A percentile compares a stretch with the other conserved stretches of the same genome.
Evolutionary conservation across 2,329 filamentous ascomycete species (phyloP).

Genomic region (Trichothecium sympodiale): DNA sequence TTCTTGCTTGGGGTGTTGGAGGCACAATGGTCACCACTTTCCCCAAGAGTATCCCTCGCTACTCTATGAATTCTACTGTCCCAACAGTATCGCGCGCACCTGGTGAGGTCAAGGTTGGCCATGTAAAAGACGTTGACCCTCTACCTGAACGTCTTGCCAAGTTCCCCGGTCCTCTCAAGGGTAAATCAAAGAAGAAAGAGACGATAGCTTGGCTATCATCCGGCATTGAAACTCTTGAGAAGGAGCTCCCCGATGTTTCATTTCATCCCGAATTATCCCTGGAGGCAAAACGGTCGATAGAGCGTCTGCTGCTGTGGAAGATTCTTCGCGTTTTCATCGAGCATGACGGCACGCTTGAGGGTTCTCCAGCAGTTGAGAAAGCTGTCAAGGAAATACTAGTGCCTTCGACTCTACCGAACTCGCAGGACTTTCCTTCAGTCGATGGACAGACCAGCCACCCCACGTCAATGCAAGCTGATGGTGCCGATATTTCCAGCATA

Average conservation of each 20-base stretch:
- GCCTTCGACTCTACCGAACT: constrained; percentile 30
- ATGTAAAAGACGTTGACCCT: constrained; percentile 62
- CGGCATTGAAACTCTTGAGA: constrained; percentile 66
- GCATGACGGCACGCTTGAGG: constrained; percentile 72
- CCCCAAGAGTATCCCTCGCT: constrained; percentile 79
- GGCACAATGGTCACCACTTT: constrained; percentile 76
- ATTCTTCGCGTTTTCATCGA: constrained; percentile 73
- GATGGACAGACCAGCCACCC: constrained; percentile 9
- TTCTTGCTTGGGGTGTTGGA: constrained; percentile 81
- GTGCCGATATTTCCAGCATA: constrained; percentile 57
- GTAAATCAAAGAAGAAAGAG: constrained; percentile 94
- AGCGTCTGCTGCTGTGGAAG: constrained; percentile 81
- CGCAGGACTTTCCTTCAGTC: too few relatives aligned
- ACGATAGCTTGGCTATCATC: constrained; percentile 66
- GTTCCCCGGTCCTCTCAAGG: constrained; percentile 82
- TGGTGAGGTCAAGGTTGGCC: constrained; percentile 71
- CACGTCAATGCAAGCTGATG: constrained; percentile 44
- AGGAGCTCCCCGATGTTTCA: constrained; percentile 35
- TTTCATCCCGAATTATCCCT: constrained; percentile 41
- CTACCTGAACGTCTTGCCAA: constrained; percentile 61
- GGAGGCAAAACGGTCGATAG: constrained; percentile 61
- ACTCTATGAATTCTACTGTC: constrained; percentile 58
- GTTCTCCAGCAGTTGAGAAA: constrained; percentile 57
- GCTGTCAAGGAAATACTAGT: constrained; percentile 66
- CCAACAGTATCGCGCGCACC: constrained; percentile 75